Evolutionary conservation across 345 rosid genomes (phyloP).

Genomic region (Murraya paniculata): DNA sequence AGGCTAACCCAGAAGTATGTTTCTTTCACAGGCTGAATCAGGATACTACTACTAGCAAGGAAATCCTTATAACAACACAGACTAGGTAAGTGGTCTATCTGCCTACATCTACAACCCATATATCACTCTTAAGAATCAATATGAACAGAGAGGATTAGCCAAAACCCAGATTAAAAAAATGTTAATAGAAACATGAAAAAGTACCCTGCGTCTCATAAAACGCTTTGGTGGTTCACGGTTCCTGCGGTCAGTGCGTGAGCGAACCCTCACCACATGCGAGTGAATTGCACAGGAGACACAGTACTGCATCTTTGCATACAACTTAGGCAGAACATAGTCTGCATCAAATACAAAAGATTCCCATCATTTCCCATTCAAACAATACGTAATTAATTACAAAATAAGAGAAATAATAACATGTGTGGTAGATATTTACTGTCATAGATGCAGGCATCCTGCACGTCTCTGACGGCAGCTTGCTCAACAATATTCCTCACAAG

Average conservation of each 20-base stretch:
- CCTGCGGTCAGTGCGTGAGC: slow-evolving; percentile 73
- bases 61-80: not conserved
- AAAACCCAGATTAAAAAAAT: not conserved
- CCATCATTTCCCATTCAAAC: not conserved
- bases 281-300: slow-evolving; percentile 97
- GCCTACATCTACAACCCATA: not conserved
- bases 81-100: not conserved
- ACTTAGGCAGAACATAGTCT: slow-evolving; percentile 76
- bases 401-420: not conserved
- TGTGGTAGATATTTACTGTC: slow-evolving; percentile 37
- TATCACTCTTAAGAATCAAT: not conserved
- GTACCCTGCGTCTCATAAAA: slow-evolving; percentile 75
- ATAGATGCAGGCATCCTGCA: slow-evolving; percentile 81
- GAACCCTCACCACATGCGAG: slow-evolving; percentile 94
- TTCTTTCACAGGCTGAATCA: too few species aligned
- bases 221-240: slow-evolving; percentile 86
- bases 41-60: too few species aligned
- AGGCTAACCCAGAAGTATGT: not conserved
- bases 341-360: not conserved
- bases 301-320: slow-evolving; percentile 86
- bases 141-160: not conserved
- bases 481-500: slow-evolving; percentile 90
- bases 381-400: not conserved
- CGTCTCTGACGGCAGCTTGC: slow-evolving; percentile 90
- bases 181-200: too few species aligned